Conservation (phyloP, 2,329 filamentous ascomycete species). For the Magnaporthiopsis incrustans region DNA sequence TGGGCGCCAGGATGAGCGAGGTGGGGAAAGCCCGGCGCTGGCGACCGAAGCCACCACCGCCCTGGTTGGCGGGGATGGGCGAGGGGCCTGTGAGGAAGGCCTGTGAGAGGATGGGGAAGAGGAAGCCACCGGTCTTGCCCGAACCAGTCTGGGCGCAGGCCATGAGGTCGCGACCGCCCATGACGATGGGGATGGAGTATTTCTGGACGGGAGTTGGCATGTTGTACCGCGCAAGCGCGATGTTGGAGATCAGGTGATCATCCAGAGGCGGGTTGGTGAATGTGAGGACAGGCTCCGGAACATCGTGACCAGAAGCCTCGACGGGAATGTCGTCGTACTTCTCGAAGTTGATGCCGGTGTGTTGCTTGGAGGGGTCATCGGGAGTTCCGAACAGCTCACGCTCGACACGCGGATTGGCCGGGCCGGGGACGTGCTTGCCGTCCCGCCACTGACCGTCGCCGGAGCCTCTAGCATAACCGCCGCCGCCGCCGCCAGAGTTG, state of each 20-base stretch:
- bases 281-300: constrained; percentile 81
- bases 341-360: constrained; percentile 99
- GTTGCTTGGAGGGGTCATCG: constrained; percentile 91
- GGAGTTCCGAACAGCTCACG: constrained; percentile 88
- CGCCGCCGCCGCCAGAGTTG: constrained; percentile 37
- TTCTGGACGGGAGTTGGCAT: constrained; percentile 97
- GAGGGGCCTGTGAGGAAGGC: constrained; percentile 87
- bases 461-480: constrained; percentile 63
- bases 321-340: constrained; percentile 99
- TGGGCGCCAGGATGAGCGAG: constrained; percentile 89
- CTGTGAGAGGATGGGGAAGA: constrained; percentile 98
- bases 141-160: constrained; percentile 99
- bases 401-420: constrained; percentile 80
- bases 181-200: constrained; percentile 98
- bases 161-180: constrained; percentile 97
- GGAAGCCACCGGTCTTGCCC: constrained; percentile 98
- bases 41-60: constrained; percentile 69
- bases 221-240: constrained; percentile 89
- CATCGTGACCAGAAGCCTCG: constrained; percentile 87
- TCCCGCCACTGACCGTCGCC: constrained; percentile 96
- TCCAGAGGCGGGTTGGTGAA: constrained; percentile 96
- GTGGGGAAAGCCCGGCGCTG: constrained; percentile 98
- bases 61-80: constrained; percentile 48
- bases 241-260: constrained; percentile 87
- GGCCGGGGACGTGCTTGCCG: constrained; percentile 90